Conservation (phyloP, 306 rosid genomes). For the Luffa acutangula region DNA sequence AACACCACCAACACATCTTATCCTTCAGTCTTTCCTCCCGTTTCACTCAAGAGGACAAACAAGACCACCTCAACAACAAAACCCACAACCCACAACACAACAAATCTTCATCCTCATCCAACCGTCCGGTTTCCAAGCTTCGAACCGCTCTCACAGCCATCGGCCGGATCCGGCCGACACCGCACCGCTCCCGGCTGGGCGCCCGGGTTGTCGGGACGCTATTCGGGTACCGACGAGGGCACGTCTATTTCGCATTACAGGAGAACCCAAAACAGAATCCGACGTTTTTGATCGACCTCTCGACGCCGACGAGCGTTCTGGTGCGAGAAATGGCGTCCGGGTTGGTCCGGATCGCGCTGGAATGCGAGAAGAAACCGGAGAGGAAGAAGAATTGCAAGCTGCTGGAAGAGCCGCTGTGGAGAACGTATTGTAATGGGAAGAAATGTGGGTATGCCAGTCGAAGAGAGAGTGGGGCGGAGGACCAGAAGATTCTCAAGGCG, state of each 20-base stretch:
- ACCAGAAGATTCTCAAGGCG: slow-evolving; percentile 67
- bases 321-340: slow-evolving; percentile 14
- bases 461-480: slow-evolving; percentile 50
- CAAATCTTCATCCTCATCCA: slow-evolving; percentile 11
- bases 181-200: background rate
- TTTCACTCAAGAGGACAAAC: slow-evolving; percentile 17
- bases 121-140: slow-evolving; percentile 28
- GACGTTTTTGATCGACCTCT: slow-evolving; percentile 1
- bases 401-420: slow-evolving; percentile 55
- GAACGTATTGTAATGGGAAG: slow-evolving; percentile 75
- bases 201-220: slow-evolving; percentile 4
- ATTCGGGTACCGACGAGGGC: background rate
- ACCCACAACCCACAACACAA: background rate
- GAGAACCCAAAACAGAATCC: slow-evolving; percentile 10
- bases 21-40: slow-evolving; percentile 35
- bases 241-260: slow-evolving; percentile 8
- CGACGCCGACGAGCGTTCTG: slow-evolving; percentile 11
- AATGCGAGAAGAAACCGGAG: slow-evolving; percentile 47
- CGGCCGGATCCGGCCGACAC: background rate
- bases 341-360: slow-evolving; percentile 27
- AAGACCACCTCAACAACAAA: background rate
- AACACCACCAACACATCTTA: slow-evolving; percentile 24
- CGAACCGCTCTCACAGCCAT: slow-evolving; percentile 37
- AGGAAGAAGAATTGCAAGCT: slow-evolving; percentile 13
- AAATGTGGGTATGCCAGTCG: slow-evolving; percentile 58